Conservation (phyloP, 169 alveolate species). For the Plasmodium falciparum region DNA sequence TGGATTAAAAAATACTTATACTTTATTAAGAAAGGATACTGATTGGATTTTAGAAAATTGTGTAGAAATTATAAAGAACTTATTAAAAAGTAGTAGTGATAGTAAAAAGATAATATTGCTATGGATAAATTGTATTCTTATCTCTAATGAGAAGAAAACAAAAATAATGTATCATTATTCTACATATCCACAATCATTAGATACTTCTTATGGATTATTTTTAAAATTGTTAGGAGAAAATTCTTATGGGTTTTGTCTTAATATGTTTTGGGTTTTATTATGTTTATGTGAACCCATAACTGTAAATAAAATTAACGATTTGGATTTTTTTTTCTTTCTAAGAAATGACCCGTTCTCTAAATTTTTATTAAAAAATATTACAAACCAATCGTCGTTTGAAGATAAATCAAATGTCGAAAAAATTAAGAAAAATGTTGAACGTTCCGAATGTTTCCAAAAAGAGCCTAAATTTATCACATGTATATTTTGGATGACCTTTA, state of each 20-base stretch:
- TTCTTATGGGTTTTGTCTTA: conserved; percentile 82
- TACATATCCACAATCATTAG: conserved; percentile 71
- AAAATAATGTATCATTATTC: conserved; percentile 77
- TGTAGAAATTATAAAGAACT: conserved; percentile 70
- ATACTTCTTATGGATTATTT: conserved; percentile 55
- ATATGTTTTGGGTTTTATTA: conserved; percentile 82
- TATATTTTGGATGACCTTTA: conserved; percentile 89
- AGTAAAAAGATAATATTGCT: conserved; percentile 76
- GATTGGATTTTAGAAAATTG: conserved; percentile 80
- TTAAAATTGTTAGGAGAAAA: conserved; percentile 79
- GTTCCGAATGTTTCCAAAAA: conserved; percentile 64
- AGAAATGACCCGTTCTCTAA: conserved; percentile 67
- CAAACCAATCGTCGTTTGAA: conserved; percentile 28
- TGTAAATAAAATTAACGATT: conserved; percentile 75
- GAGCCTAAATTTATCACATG: conserved; percentile 88
- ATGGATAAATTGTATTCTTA: conserved; percentile 78
- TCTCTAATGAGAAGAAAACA: conserved; percentile 79
- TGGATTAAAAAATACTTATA: conserved; percentile 50
- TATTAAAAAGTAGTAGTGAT: conserved; percentile 76
- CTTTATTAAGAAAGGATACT: conserved; percentile 75
- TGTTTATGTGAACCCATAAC: conserved; percentile 82
- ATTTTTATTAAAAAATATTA: conserved; percentile 31
- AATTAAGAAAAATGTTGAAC: conserved; percentile 62
- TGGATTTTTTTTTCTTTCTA: conserved; percentile 71
- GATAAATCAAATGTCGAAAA: conserved; percentile 69